Evolutionary conservation across 345 rosid species (phyloP).

Genomic region (Gossypium sturtianum): DNA sequence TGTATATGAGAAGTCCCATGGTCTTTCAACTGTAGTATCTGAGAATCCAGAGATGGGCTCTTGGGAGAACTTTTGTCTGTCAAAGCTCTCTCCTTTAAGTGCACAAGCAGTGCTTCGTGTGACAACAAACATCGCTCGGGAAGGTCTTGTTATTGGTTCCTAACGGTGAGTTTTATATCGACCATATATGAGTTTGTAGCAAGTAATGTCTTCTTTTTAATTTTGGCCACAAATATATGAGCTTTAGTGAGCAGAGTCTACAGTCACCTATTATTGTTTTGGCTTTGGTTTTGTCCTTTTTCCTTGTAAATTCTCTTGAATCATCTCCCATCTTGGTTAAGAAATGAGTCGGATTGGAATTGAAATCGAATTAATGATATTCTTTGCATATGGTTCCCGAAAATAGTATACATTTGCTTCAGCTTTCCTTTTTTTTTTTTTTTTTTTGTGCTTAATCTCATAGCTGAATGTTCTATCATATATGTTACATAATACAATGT

Average conservation of each 20-base stretch:
- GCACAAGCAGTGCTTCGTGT: conserved; percentile 93
- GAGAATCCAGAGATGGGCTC: conserved; percentile 45
- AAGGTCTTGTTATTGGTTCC: conserved; percentile 51
- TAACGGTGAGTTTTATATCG: conserved; percentile 20
- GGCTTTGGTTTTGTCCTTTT: conserved; percentile 13
- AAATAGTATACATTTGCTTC: neutral
- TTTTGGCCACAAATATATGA: conserved; percentile 16
- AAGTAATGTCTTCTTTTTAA: conserved; percentile 19
- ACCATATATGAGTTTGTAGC: conserved; percentile 9
- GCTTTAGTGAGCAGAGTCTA: conserved; percentile 23
- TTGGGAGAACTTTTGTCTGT: conserved; percentile 82
- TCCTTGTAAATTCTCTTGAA: conserved; percentile 40
- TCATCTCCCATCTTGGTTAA: conserved; percentile 19
- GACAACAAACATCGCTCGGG: conserved; percentile 62
- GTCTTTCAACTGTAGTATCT: conserved; percentile 23
- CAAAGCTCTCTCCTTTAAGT: conserved; percentile 70
- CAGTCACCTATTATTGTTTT: conserved; percentile 6
- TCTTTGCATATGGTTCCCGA: conserved; percentile 5
- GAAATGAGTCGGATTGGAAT: conserved; percentile 30
- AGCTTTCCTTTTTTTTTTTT: conserved; percentile 18
- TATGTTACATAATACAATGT: no score
- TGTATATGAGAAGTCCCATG: conserved; percentile 53
- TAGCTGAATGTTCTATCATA: neutral
- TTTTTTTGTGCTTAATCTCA: neutral
- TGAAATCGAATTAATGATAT: conserved; percentile 20